Evolutionary conservation across 1,139 yeast species (phyloP), one percentile per base, ranked within the genome.

Genomic region (Candida sanyaensis): DNA sequence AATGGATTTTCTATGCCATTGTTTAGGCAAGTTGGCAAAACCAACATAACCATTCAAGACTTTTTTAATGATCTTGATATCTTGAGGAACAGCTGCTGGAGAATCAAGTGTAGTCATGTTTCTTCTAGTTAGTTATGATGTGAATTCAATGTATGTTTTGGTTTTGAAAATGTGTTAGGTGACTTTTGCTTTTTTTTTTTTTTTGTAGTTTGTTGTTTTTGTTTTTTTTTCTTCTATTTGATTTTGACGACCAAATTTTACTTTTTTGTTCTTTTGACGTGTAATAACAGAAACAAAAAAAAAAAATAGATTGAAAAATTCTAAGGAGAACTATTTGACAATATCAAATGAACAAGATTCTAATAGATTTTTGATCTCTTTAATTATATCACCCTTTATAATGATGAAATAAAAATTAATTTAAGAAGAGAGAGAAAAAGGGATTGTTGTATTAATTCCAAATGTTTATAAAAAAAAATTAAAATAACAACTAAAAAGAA

Each of bases 11-110:
- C 97, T 84, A 72, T 93, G 98, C 97, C 98, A 93, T 75, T 95
- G 99, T 67, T 92, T 93, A 50, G 99, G 99, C 62, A 95, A 79
- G 70, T 92, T 95, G 58, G 98, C 97, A 71, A 95, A 93, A 4
- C 99, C 99, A 50, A 95, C 99, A 66, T 87, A 92, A 6, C 96
- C 96, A 57, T 85, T 88, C 59, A 92, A 81, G 63, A 89, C 89
- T 58, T 96, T 85, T 60, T 87, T 86, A 60, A 90, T 83, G 51
- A 90, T 76, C 62, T 78, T 80, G 47, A 78, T 69, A 41, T 78
- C 83, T 49, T 63, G 72, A 39, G 41, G 43, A 17, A 43, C 26
- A 6, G 43, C 38, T 26, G 30, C 44, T 27, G 48, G 41, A 28
- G 43, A 29, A 31, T 44, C 50, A 31, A 47, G 31, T 44, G 52